These are phyloP conservation scores for Elaeis guineensis DNA, from an alignment of 176 grass and related monocot species.

Conservation along the genomic window DNA sequence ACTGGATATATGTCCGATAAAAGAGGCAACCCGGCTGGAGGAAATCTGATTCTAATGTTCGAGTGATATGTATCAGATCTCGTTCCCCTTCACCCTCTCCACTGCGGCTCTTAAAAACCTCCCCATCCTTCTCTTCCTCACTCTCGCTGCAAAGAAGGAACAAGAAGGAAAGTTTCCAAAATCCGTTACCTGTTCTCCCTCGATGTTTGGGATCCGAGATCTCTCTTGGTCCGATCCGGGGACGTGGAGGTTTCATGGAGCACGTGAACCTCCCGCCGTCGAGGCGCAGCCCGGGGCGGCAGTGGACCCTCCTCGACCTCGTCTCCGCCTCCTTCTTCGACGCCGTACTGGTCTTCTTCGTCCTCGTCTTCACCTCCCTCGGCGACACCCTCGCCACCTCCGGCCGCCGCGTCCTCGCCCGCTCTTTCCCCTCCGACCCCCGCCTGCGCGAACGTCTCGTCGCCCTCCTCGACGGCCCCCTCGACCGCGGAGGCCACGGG, in stretches of 20 bases:
- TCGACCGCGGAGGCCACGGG: background rate
- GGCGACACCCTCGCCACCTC: slow-evolving; percentile 27
- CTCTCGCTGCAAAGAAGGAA: too few species aligned
- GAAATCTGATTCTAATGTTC: too few species aligned
- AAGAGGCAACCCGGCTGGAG: too few species aligned
- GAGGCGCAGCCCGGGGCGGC: slow-evolving; percentile 23
- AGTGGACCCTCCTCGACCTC: slow-evolving; percentile 67
- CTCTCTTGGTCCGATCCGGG: too few species aligned
- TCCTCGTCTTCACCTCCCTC: slow-evolving; percentile 67
- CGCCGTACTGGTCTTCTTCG: slow-evolving; percentile 64
- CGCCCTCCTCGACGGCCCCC: slow-evolving; percentile 13
- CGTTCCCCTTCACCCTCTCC: too few species aligned
- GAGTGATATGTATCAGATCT: too few species aligned
- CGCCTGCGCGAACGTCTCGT: slow-evolving; percentile 7
- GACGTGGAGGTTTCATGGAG: slow-evolving; percentile 6
- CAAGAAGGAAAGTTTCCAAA: too few species aligned
- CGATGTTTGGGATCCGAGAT: too few species aligned
- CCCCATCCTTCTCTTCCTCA: too few species aligned
- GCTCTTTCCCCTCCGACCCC: background rate
- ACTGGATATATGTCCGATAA: too few species aligned
- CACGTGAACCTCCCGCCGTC: slow-evolving; percentile 51
- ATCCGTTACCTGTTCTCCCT: too few species aligned
- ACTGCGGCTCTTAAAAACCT: too few species aligned
- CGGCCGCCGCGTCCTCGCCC: slow-evolving; percentile 17
- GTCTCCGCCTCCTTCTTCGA: slow-evolving; percentile 47